Base-by-base conservation (phyloP, 1,139 yeast genomes). In the Lodderomyces metapsilosis region DNA sequence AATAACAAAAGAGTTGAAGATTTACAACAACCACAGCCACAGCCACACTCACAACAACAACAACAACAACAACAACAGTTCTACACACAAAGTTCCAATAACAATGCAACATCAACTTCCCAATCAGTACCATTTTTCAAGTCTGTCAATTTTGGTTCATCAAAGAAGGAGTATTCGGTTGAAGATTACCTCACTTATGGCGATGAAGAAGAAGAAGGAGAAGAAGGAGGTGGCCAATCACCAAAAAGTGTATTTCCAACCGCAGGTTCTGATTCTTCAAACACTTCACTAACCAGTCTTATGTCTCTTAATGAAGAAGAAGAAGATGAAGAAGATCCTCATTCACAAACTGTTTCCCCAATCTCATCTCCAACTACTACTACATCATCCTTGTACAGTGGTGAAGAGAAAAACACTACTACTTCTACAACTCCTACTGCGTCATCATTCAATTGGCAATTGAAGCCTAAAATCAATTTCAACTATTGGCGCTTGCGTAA, bases 131-230 rank as follows among this genome's bases (percentile, higher is more conserved):
- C 77, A 17, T 71, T 71, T 47, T 71, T 72, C 55, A 61, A 59
- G 43, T 61, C 62, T 44, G 76, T 71, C 22, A 67, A 68, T 48
- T 70, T 61, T 41, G 54, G 72, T 10, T 57, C 59, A 42, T 59
- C 69, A 13, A 21, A 13, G 4, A 57, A 59, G 28, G 56, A 62
- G 30, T 62, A 61, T 46, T 56, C 67, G 6, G 61, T 71, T 47
- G 76, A 71, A 36, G 75, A 71, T 42, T 69, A 67, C 46, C 56
- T 71, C 21, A 53, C 62, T 34, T 64, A 65, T 45, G 67, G 60
- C 31, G 68, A 61, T 5, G 64, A 56, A 35, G 51, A 51, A 13
- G 48, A 47, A 21, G 47, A 41, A 16, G 45, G 45, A 21, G 41
- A 38, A 31, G 18, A 37, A 22, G 27, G 12, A 23, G 24, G 33